Evolutionary conservation across 129 eudicot genomes (phyloP), one percentile per base, ranked within the genome.

Genomic region (Lactuca sativa): DNA sequence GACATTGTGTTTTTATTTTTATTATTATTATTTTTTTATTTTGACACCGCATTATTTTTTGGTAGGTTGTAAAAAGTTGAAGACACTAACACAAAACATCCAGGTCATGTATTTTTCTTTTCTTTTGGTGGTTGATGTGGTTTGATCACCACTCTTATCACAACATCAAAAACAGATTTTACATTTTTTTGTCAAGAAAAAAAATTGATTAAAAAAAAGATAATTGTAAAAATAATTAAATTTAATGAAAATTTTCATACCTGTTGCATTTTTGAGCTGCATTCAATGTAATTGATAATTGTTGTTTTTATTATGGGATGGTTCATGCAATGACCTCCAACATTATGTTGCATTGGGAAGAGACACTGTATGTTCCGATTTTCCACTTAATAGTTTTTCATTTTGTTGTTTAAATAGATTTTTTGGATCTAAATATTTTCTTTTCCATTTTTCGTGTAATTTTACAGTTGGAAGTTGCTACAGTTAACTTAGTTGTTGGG

Each of bases 261-360:
- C 95, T 92, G 98, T 63, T 92, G 98, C 71, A 96, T 92, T 77
- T 92, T 92, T 11, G 98, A 89, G 87, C 98, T 92, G 84, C 98
- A 92, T 75, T 92, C 98, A 10, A 92, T 75, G 75, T 92, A 92
- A 70, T 85, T 92, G 75, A 78, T 69, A 64, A 69, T 43, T 49
- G 54, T 40, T 51, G 10, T 66, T 56, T 48, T 47, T 73, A 55
- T 67, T 61, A 40, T 71, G 89, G 98, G 98, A 92, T 81, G 98
- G 98, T 25, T 92, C 98, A 48, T 92, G 98, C 86, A 92, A 92
- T 74, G 98, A 96, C 12, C 82, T 92, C 36, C 98, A 92, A 64
- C 98, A 92, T 73, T 92, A 92, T 79, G 98, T 96, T 53, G 98
- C 98, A 81, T 79, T 92, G 75, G 98, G 98, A 76, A 81, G 92